phyloP scores from a whole-genome alignment of 192 early-diverging fungal genomes.

The Coemansia sp. region DNA sequence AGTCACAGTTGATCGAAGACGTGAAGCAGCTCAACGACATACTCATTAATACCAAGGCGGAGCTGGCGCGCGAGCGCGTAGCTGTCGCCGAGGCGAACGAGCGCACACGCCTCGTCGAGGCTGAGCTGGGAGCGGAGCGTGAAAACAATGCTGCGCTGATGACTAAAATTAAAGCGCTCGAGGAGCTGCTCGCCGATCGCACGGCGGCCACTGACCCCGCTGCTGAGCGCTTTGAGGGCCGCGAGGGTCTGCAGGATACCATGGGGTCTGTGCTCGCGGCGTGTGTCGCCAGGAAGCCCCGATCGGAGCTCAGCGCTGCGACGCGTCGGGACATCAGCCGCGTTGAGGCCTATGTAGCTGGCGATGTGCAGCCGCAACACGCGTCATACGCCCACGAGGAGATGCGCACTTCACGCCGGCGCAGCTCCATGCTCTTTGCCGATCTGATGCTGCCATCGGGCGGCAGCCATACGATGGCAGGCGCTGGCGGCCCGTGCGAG shows the following conservation, averaged over 20 bases:
- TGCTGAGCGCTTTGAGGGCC: constrained; percentile 7
- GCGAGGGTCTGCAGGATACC: background rate
- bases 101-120: constrained; percentile 12
- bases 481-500: constrained; percentile 12
- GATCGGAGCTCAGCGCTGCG: background rate
- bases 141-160: constrained; percentile 8
- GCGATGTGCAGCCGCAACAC: background rate
- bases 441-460: constrained; percentile 34
- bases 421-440: constrained; percentile 48
- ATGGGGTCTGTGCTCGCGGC: constrained; percentile 3
- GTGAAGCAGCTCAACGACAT: constrained; percentile 9
- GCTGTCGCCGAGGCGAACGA: constrained; percentile 7
- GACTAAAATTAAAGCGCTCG: constrained; percentile 16
- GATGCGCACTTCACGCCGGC: constrained; percentile 36
- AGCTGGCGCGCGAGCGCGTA: background rate
- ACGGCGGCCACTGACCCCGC: background rate
- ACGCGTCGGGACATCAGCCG: background rate
- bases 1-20: constrained; percentile 24
- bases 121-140: background rate
- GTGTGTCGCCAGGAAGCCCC: background rate
- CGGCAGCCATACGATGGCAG: background rate
- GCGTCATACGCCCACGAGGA: constrained; percentile 19
- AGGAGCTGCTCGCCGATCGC: constrained; percentile 1
- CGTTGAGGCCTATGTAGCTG: background rate
- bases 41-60: background rate